Evolutionary conservation across 495 filamentous ascomycete genomes (phyloP), one percentile per base, ranked within the genome.

Genomic region (Darksidea phi): DNA sequence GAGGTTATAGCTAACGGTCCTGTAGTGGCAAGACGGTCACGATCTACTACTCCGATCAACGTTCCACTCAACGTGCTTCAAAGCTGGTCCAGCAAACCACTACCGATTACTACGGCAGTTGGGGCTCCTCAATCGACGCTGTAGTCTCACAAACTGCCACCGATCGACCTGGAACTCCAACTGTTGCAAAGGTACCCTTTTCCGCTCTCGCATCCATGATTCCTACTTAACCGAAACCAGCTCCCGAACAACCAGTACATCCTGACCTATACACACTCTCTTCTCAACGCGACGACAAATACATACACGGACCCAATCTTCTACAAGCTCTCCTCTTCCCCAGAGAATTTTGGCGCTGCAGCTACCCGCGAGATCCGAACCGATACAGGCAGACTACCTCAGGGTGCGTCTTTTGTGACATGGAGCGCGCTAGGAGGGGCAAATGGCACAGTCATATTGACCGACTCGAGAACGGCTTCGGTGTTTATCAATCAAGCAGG

Each of bases 31-130:
- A 38, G n/a, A 75, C 83, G 58, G 67, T 88, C 18, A 76, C 86
- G 15, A 72, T 72, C 71, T 89, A 84, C 71, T 89, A 88, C 71
- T 82, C 85, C 1, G 86, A 88, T 65, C 86, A 88, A 65, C 76
- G 86, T 26, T 84, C 88, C 65, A 68, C 76, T 7, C 73, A 53
- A 23, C 45, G 72, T 1, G 84, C 84, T 20, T 86, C 88, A 69
- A 87, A 87, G 62, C 71, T 89, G 20, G 75, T 75, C 7, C 84
- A 88, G 61, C 83, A 86, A 65, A 74, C 74, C 11, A 79, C 83
- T 0, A 75, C 72, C 0, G 81, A 88, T 67, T 69, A 85, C 25
- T 70, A 74, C 28, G 78, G 63, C 7, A 57, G 32, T 21, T 89
- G 86, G 86, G 78, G 76, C 6, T 67, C 79, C n/a, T 70, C 76